phyloP scores from a whole-genome alignment of 2,329 filamentous ascomycete genomes.

The Pseudocercospora fijiensis region DNA sequence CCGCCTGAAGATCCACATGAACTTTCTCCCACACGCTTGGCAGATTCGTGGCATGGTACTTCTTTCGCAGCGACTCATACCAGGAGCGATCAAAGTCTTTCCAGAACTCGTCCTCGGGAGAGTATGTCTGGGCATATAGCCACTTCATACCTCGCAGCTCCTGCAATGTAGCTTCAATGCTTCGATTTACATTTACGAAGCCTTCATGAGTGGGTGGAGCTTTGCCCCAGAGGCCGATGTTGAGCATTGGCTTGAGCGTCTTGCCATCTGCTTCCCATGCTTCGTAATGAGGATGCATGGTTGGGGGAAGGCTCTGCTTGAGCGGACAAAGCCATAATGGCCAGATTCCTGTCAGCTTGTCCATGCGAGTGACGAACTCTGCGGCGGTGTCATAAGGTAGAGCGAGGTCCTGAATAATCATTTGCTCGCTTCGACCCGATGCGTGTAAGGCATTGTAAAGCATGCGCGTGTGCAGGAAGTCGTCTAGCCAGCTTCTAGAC shows the following conservation, averaged over 20 bases:
- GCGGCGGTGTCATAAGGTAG: conserved; percentile 46
- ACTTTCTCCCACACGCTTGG: conserved; percentile 69
- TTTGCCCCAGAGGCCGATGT: conserved; percentile 64
- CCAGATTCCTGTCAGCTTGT: conserved; percentile 44
- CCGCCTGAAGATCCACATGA: conserved; percentile 46
- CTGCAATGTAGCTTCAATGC: conserved; percentile 59
- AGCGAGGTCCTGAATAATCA: conserved; percentile 65
- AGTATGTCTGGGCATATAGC: conserved; percentile 69
- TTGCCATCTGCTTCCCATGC: conserved; percentile 28
- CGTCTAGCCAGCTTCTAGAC: conserved; percentile 62
- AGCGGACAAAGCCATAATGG: conserved; percentile 53
- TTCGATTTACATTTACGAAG: conserved; percentile 58
- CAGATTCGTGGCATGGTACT: conserved; percentile 60
- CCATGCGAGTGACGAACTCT: conserved; percentile 47
- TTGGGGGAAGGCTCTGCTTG: conserved; percentile 32
- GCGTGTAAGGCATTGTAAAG: conserved; percentile 66
- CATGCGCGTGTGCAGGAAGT: conserved; percentile 62
- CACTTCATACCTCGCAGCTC: conserved; percentile 66
- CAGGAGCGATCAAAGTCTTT: conserved; percentile 58
- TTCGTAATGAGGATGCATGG: conserved; percentile 37
- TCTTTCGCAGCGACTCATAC: conserved; percentile 59
- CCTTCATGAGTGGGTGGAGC: conserved; percentile 45
- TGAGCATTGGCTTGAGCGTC: conserved; percentile 48
- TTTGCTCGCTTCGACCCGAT: conserved; percentile 58
- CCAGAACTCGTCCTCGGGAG: conserved; percentile 69